Base-by-base conservation (phyloP, 306 rosid species). In the Acacia melanoxylon region DNA sequence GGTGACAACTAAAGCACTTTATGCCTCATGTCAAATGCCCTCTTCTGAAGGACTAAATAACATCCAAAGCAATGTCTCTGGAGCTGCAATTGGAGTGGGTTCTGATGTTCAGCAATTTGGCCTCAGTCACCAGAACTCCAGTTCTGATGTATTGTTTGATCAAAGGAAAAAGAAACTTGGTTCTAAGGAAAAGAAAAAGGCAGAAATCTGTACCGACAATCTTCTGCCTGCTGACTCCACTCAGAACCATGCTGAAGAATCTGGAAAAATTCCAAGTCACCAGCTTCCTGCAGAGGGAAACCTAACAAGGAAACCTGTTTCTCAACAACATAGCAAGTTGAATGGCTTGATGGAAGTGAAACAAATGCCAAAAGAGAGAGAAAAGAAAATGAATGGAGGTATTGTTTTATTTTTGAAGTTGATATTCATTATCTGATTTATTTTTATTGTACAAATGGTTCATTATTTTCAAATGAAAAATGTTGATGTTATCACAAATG, bases 1-100 rank as follows among this genome's bases (percentile, higher is more conserved):
- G 72, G 92, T 90, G 83, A 91, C 98, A 77, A 90, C 94, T 0
- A 85, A 80, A 51, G 91, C 89, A 75, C 84, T 91, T 61, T 20
- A 72, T 72, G 93, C 92, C 65, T 79, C 74, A 14, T 87, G 86
- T 89, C 93, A 90, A 78, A 24, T 75, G 68, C 92, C 94, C 54
- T 48, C 87, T 75, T 78, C 93, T 27, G 91, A 73, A 84, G 86
- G 82, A 82, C 88, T 80, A 79, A 82, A 76, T 81, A 87, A 78
- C 78, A 61, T 73, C 76, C 89, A 85, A 78, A 83, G 65, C 48
- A 82, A 82, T 74, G 87, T 83, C 75, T 74, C 77, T 78, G 91
- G 86, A 79, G 41, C 88, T 52, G 82, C 80, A 82, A 62, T 77
- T 83, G 87, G 83, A 41, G 81, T 76, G 75, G 69, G 78, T 76